Conservation (phyloP, 345 rosid species). For the Gossypium raimondii region DNA sequence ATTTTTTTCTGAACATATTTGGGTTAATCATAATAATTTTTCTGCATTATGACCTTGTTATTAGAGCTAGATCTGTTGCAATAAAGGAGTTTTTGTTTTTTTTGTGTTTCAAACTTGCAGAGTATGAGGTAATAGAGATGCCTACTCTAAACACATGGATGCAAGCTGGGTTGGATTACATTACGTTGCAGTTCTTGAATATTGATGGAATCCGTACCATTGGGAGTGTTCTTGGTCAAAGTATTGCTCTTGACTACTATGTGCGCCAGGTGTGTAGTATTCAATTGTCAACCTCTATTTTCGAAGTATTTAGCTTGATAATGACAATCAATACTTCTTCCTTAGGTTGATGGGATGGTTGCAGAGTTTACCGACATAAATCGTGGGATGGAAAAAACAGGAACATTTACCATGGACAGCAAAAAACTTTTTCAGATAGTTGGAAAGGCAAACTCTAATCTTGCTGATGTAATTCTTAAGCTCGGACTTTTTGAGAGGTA, state of each 20-base stretch:
- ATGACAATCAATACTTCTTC: not conserved
- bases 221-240: slow-evolving; percentile 95
- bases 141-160: slow-evolving; percentile 75
- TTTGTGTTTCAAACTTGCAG: slow-evolving; percentile 39
- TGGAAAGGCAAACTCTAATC: slow-evolving; percentile 90
- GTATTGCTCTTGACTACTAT: slow-evolving; percentile 94
- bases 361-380: slow-evolving; percentile 93
- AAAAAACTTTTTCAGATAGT: slow-evolving; percentile 94
- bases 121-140: slow-evolving; percentile 90
- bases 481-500: slow-evolving; percentile 99
- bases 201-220: slow-evolving; percentile 86
- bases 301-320: not conserved
- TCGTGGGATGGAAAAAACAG: slow-evolving; percentile 90
- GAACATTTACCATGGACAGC: slow-evolving; percentile 91
- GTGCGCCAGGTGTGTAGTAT: slow-evolving; percentile 73
- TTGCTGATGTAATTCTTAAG: slow-evolving; percentile 93
- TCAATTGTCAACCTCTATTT: not conserved
- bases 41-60: not conserved
- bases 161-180: slow-evolving; percentile 84
- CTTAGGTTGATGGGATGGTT: slow-evolving; percentile 95
- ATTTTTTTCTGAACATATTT: not conserved
- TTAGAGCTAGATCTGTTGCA: not conserved
- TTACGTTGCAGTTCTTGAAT: slow-evolving; percentile 82
- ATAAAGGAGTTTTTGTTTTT: slow-evolving; percentile 2
- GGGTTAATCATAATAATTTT: not conserved